Evolutionary conservation across 306 rosid genomes (phyloP).

Genomic region (Elaeagnus macrophylla): DNA sequence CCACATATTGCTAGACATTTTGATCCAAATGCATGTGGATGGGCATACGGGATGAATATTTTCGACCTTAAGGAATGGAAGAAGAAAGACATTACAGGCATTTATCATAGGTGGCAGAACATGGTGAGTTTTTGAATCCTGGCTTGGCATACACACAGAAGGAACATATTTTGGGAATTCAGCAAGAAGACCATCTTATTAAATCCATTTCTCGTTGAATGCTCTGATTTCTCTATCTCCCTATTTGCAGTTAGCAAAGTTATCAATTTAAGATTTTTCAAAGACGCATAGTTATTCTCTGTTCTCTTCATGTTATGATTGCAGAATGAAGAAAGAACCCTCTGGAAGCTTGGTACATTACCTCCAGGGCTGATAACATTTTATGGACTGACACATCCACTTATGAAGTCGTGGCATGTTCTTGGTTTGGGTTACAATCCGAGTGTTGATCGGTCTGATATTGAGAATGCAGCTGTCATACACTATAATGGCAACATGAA

Average conservation of each 20-base stretch:
- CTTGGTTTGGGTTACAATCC: slow-evolving; percentile 99
- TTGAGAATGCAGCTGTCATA: slow-evolving; percentile 78
- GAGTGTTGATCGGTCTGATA: slow-evolving; percentile 43
- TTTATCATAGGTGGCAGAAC: slow-evolving; percentile 98
- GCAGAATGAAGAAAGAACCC: slow-evolving; percentile 84
- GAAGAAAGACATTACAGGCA: slow-evolving; percentile 76
- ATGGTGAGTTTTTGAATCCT: slow-evolving; percentile 55
- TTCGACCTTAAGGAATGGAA: slow-evolving; percentile 95
- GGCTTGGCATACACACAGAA: not conserved
- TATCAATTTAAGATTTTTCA: not conserved
- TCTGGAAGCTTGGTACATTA: slow-evolving; percentile 93
- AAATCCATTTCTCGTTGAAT: not conserved
- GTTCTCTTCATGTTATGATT: slow-evolving; percentile 16
- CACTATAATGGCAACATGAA: slow-evolving; percentile 96
- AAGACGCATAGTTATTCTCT: slow-evolving; percentile 4
- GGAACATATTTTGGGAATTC: not conserved
- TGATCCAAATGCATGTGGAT: slow-evolving; percentile 90
- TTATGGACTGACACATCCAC: slow-evolving; percentile 77
- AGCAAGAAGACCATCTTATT: not conserved
- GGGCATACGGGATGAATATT: slow-evolving; percentile 97
- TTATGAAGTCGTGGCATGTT: slow-evolving; percentile 86
- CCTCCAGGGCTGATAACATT: slow-evolving; percentile 95
- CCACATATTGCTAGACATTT: slow-evolving; percentile 79
- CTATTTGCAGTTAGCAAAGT: not conserved
- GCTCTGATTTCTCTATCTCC: not conserved